Percentiles rank a stretch among this genome's conserved stretches.
These are phyloP conservation scores for Zymoseptoria brevis DNA, from an alignment of 2,329 filamentous ascomycete species.

Conservation along the genomic window DNA sequence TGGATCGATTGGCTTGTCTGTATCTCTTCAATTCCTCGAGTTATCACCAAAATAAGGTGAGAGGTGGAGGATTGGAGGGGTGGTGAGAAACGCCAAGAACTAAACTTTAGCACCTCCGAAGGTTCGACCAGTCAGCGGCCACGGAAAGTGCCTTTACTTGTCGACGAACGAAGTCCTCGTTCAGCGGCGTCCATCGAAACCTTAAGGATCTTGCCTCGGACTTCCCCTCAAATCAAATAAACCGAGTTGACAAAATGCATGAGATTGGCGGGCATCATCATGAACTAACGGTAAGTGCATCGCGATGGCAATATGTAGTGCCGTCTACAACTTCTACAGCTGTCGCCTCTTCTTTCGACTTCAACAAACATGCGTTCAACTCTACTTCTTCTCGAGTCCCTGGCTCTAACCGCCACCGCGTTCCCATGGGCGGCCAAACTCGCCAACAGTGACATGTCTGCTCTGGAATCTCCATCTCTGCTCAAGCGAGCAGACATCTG, in stretches of 20 bases:
- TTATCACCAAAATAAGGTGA: too few species aligned
- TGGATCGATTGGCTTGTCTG: too few species aligned
- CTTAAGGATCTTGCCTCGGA: background rate
- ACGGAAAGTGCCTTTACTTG: background rate
- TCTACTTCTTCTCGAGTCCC: background rate
- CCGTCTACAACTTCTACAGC: background rate
- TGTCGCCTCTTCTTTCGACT: background rate
- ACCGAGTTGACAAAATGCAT: background rate
- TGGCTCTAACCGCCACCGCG: background rate
- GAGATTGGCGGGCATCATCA: background rate
- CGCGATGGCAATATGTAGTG: background rate
- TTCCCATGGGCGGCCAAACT: background rate
- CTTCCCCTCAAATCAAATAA: background rate
- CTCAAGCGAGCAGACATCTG: background rate
- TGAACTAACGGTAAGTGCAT: background rate
- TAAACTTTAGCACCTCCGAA: too few species aligned
- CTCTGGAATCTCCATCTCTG: background rate
- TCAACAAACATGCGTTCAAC: background rate
- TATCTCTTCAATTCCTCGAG: too few species aligned
- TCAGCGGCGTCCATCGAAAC: background rate
- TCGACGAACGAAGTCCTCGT: background rate
- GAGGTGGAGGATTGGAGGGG: too few species aligned
- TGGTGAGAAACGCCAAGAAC: too few species aligned
- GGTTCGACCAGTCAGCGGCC: background rate
- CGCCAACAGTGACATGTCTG: background rate